Conservation (phyloP, 2,329 filamentous ascomycete genomes). For the Pseudogymnoascus sp. region DNA sequence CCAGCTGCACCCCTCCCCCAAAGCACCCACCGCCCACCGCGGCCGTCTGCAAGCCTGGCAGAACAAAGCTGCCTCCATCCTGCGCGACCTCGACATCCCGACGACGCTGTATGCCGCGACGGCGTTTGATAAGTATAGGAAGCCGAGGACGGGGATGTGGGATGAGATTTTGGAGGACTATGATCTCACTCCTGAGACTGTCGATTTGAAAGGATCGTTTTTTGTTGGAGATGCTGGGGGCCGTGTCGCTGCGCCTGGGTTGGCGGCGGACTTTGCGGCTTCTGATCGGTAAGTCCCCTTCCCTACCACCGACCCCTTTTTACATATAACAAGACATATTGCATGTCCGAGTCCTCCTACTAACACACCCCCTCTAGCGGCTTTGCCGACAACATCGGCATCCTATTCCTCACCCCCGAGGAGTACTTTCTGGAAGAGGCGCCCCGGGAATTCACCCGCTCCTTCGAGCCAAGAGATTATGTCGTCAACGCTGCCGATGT, state of each 20-base stretch:
- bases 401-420: constrained; percentile 78
- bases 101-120: constrained; percentile 81
- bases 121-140: constrained; percentile 70
- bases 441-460: constrained; percentile 55
- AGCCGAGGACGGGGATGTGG: constrained; percentile 90
- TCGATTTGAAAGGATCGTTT: constrained; percentile 66
- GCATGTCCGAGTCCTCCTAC: too few species aligned
- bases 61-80: constrained; percentile 61
- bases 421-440: constrained; percentile 74
- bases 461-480: constrained; percentile 64
- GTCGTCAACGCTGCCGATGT: constrained; percentile 29
- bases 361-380: constrained; percentile 44
- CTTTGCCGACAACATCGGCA: constrained; percentile 75
- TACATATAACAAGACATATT: background rate
- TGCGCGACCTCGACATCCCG: constrained; percentile 66
- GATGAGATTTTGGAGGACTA: constrained; percentile 48
- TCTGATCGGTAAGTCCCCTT: constrained; percentile 39
- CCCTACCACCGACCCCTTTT: background rate
- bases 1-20: constrained; percentile 64
- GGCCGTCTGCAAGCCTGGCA: constrained; percentile 75
- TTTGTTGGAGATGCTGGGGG: constrained; percentile 86
- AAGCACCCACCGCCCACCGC: constrained; percentile 55
- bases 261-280: constrained; percentile 55
- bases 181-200: constrained; percentile 30
- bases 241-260: constrained; percentile 38